Evolutionary conservation across 371 early-diverging fungal genomes (phyloP).

Genomic region (Basidiobolus meristosporus): DNA sequence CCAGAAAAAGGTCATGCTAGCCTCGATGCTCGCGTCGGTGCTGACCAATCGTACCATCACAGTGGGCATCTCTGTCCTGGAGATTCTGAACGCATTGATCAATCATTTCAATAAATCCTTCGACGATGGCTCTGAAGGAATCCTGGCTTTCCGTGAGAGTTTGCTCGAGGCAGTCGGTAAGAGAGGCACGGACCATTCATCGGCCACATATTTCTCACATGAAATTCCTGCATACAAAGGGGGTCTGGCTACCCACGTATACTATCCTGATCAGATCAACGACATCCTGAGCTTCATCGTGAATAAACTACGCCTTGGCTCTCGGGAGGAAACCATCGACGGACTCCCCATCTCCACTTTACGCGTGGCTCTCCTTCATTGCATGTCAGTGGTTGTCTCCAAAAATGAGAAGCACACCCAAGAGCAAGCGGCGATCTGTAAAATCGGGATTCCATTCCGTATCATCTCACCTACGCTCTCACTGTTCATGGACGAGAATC

Average conservation of each 20-base stretch:
- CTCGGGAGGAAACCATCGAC: slow-evolving; percentile 11
- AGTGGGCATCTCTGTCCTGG: slow-evolving; percentile 61
- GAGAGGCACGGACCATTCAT: too few relatives aligned
- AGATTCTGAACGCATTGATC: slow-evolving; percentile 55
- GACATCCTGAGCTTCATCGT: slow-evolving; percentile 61
- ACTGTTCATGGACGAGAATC: slow-evolving; percentile 15
- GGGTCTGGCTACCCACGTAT: slow-evolving; percentile 56
- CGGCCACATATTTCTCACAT: neutral
- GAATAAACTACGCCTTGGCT: slow-evolving; percentile 26
- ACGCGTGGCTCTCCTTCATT: slow-evolving; percentile 14
- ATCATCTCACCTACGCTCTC: slow-evolving; percentile 19
- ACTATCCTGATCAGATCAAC: slow-evolving; percentile 64
- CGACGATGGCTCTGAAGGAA: slow-evolving; percentile 10
- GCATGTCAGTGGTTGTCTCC: slow-evolving; percentile 14
- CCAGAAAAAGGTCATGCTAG: slow-evolving; percentile 24
- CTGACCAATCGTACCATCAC: slow-evolving; percentile 27
- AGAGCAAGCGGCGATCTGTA: slow-evolving; percentile 6
- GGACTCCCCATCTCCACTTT: slow-evolving; percentile 18
- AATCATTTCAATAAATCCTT: slow-evolving; percentile 24
- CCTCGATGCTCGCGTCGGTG: slow-evolving; percentile 28
- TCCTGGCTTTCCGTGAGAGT: neutral
- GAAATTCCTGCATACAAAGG: slow-evolving; percentile 12
- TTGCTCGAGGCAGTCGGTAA: too few relatives aligned
- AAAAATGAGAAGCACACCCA: slow-evolving; percentile 11
- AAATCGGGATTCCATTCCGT: slow-evolving; percentile 11